A percentile compares a stretch with the other conserved stretches of the same genome.
phyloP scores from a whole-genome alignment of 176 grass and related monocot genomes.

The Miscanthus lutarioriparius region DNA sequence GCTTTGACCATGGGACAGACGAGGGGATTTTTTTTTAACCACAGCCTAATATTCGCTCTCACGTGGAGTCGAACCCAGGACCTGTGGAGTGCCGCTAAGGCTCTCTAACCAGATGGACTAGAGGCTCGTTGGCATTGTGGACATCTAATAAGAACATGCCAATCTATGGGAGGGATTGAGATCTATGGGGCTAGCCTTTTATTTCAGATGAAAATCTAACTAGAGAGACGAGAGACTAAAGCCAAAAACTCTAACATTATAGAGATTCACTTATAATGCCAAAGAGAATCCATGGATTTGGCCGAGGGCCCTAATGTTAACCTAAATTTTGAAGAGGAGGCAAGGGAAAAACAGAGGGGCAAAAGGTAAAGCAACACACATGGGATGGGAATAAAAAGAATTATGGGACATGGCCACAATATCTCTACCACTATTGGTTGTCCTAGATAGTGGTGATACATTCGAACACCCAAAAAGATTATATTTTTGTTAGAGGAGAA shows the following conservation, averaged over 20 bases:
- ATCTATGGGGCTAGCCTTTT: not conserved
- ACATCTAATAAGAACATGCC: no score
- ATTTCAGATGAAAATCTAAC: not conserved
- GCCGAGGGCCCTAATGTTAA: not conserved
- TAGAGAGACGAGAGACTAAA: not conserved
- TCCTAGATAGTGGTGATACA: not conserved
- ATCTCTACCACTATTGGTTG: not conserved
- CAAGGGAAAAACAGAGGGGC: not conserved
- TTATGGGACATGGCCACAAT: not conserved
- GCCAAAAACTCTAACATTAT: not conserved
- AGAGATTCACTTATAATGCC: no score
- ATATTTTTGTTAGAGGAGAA: not conserved
- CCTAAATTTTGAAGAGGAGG: not conserved
- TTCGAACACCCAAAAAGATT: not conserved
- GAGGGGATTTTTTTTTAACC: no score
- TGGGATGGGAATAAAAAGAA: not conserved
- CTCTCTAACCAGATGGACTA: no score
- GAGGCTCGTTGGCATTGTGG: no score
- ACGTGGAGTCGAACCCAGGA: no score
- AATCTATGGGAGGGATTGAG: not conserved
- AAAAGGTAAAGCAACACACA: not conserved
- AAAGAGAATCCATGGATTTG: not conserved
- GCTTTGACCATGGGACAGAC: no score
- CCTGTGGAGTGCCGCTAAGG: no score
- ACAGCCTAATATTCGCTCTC: no score